Evolutionary conservation across 2,329 filamentous ascomycete species (phyloP), one percentile per base, ranked within the genome.

Genomic region (Didymella glomerata): DNA sequence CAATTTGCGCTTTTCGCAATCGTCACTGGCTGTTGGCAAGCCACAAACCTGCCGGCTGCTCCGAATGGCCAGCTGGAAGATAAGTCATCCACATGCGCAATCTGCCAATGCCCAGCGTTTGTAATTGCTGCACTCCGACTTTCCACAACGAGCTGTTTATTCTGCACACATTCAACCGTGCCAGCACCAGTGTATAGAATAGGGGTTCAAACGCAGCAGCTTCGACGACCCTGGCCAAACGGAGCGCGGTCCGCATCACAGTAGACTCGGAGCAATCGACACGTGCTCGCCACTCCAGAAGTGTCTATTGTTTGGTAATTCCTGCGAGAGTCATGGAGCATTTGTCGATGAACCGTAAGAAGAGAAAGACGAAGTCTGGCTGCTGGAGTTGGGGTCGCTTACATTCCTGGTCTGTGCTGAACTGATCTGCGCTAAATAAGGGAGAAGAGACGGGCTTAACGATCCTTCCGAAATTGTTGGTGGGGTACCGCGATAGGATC

Each of bases 71-170:
- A 38, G 3, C 18, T 42, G 41, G 2, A 11, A 44, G 22, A 38
- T 36, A 42, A 48, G 54, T 36, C 48, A 52, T 47, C n/a, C 5
- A 42, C 28, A 28, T 52, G 54, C 48, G 49, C 45, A 53, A 46
- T 30, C 32, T 34, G 45, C 27, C 10, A 41, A 14, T 4, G 24
- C 11, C 25, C 41, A 34, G 22, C 30, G 25, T 32, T 44, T 9
- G 16, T 27, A 27, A 24, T 30, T 18, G 38, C 30, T 38, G 36
- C 8, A 22, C n/a, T 40, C 44, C 34, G 24, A 16, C 44, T 18
- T 44, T 11, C 9, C 36, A 8, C 10, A 40, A 32, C 10, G 14
- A 58, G 38, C 3, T 22, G 1, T n/a, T 42, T 16, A 28, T 18
- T 46, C 38, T 11, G 5, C 25, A 38, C 41, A 30, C 38, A 42